Percentiles rank a stretch among this genome's conserved stretches.
Conservation (phyloP, 176 grass and related monocot species). For the Phoenix roebelenii region DNA sequence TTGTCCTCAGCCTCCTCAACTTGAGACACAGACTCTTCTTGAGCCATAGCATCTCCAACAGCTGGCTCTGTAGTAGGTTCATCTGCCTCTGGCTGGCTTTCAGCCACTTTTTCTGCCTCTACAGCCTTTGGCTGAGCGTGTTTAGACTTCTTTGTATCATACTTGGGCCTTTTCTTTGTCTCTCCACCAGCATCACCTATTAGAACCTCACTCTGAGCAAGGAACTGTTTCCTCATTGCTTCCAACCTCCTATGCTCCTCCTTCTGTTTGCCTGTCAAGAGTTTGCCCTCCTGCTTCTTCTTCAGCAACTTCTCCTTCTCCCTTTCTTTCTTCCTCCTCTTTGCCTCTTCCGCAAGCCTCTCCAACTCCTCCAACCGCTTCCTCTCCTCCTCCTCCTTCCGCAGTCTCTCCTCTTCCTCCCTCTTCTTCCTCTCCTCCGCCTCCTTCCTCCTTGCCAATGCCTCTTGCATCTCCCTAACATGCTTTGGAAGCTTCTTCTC, state of each 20-base stretch:
- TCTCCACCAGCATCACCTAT: conserved; percentile 33
- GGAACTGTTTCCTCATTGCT: conserved; percentile 85
- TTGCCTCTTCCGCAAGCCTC: conserved; percentile 74
- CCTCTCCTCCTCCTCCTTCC: conserved; percentile 79
- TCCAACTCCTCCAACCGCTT: conserved; percentile 50
- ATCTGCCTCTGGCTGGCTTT: conserved; percentile 39
- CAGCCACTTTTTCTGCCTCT: conserved; percentile 31
- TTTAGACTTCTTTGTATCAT: conserved; percentile 75
- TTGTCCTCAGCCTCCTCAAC: conserved; percentile 46
- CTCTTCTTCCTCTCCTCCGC: conserved; percentile 61
- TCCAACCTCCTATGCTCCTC: conserved; percentile 85
- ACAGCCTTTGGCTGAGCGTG: conserved; percentile 34
- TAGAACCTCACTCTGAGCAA: conserved; percentile 60
- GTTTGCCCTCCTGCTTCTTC: conserved; percentile 87
- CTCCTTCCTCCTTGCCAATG: conserved; percentile 60
- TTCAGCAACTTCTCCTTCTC: conserved; percentile 85
- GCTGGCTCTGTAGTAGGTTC: conserved; percentile 42
- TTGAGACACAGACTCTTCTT: conserved; percentile 57
- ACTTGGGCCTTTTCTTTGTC: conserved; percentile 79
- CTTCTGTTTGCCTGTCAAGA: conserved; percentile 82
- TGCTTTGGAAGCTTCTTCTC: conserved; percentile 76
- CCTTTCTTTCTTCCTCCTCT: conserved; percentile 68
- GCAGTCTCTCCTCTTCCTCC: conserved; percentile 73
- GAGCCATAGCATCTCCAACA: conserved; percentile 45
- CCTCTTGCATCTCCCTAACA: conserved; percentile 77